Percentiles rank a stretch among this genome's conserved stretches.
These are phyloP conservation scores for Psilocybe mexicana DNA, from an alignment of 1,284 basidiomycete genomes.

Conservation along the genomic window DNA sequence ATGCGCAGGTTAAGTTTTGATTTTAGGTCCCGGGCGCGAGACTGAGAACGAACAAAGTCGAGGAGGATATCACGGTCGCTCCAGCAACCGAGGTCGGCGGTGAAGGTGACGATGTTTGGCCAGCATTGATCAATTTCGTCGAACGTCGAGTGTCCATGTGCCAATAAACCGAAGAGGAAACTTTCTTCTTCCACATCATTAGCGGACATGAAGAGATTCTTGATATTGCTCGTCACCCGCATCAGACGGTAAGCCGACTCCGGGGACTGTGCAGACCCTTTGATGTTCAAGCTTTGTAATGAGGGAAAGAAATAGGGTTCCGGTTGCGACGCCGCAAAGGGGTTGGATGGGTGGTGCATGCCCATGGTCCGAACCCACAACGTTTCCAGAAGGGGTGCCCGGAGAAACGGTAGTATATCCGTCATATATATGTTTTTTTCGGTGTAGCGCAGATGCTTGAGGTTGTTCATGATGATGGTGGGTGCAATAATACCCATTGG, in stretches of 20 bases:
- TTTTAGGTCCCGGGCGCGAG: no score
- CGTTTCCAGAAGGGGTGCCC: conserved; percentile 15
- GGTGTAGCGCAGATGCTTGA: conserved; percentile 14
- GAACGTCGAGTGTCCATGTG: no score
- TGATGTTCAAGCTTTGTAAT: neutral
- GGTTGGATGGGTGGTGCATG: neutral
- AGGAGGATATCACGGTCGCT: no score
- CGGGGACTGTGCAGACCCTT: neutral
- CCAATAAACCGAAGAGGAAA: neutral
- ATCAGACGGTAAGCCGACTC: neutral
- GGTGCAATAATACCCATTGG: neutral
- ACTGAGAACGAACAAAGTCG: no score
- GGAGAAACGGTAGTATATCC: conserved; percentile 8
- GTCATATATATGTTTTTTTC: conserved; percentile 4
- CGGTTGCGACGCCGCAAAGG: no score
- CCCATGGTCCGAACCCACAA: conserved; percentile 8
- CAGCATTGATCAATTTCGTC: neutral
- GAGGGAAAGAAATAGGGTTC: neutral
- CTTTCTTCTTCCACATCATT: neutral
- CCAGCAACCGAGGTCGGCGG: no score
- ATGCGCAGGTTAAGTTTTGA: no score
- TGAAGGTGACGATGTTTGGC: neutral
- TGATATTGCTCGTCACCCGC: neutral
- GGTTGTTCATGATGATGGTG: conserved; percentile 10
- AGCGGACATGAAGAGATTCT: neutral